Percentiles rank a stretch among this genome's conserved stretches.
Evolutionary conservation across 2,329 filamentous ascomycete genomes (phyloP).

Genomic region (Nemania diffusa): DNA sequence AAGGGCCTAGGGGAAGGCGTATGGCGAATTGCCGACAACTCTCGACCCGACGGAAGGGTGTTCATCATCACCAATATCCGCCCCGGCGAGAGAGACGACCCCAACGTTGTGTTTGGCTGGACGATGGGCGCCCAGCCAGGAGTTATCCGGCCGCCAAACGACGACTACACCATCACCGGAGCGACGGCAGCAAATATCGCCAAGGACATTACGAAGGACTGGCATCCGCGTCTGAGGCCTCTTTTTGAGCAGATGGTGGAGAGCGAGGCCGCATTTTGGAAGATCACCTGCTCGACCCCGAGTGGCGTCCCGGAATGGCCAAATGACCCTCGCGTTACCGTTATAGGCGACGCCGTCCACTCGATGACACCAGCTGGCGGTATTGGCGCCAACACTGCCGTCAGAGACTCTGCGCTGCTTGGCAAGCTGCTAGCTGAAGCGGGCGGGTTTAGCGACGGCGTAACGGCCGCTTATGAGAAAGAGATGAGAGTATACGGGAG

Average conservation of each 20-base stretch:
- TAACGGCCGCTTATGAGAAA: slow-evolving; percentile 67
- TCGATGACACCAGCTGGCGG: slow-evolving; percentile 68
- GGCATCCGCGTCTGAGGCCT: slow-evolving; percentile 65
- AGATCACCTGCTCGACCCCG: slow-evolving; percentile 71
- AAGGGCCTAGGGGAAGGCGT: slow-evolving; percentile 71
- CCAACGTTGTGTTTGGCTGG: slow-evolving; percentile 69
- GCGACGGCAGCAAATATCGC: slow-evolving; percentile 66
- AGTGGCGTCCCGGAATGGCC: slow-evolving; percentile 69
- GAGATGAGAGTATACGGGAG: slow-evolving; percentile 70
- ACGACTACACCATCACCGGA: slow-evolving; percentile 69
- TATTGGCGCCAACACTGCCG: slow-evolving; percentile 67
- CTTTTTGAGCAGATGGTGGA: slow-evolving; percentile 69
- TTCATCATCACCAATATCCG: slow-evolving; percentile 73
- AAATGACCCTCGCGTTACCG: slow-evolving; percentile 66
- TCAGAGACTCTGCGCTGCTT: slow-evolving; percentile 65
- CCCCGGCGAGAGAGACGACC: slow-evolving; percentile 67
- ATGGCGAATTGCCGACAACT: slow-evolving; percentile 63
- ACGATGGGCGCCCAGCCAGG: slow-evolving; percentile 69
- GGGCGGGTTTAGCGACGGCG: slow-evolving; percentile 63
- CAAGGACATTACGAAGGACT: slow-evolving; percentile 62
- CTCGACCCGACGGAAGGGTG: slow-evolving; percentile 57
- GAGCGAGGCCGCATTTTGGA: slow-evolving; percentile 71
- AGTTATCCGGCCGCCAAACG: slow-evolving; percentile 66
- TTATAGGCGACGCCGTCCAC: slow-evolving; percentile 68
- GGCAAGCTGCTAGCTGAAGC: slow-evolving; percentile 62